Conservation (phyloP, 768 basidiomycete species). For the Pleurotus sapidus region DNA sequence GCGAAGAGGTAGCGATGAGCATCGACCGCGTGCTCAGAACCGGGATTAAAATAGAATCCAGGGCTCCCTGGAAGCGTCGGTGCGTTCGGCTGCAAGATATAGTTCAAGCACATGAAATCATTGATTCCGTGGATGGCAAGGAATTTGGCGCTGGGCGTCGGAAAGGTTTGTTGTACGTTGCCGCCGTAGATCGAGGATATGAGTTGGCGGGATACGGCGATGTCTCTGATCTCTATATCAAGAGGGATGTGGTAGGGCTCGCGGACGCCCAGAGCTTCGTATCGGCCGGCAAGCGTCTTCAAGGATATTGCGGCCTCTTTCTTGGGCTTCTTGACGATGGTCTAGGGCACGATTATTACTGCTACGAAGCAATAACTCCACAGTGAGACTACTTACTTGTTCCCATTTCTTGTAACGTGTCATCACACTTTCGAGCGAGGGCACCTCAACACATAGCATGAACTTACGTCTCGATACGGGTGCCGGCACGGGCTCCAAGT, state of each 20-base stretch:
- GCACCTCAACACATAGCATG: neutral
- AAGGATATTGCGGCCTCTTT: neutral
- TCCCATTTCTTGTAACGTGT: neutral
- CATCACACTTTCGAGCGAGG: neutral
- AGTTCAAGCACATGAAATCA: constrained; percentile 32
- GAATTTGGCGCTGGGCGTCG: constrained; percentile 15
- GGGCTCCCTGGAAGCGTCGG: constrained; percentile 31
- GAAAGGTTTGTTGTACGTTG: constrained; percentile 24
- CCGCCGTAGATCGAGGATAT: constrained; percentile 33
- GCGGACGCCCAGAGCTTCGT: constrained; percentile 18
- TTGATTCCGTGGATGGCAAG: constrained; percentile 23
- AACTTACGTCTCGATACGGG: neutral
- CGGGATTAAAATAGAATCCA: constrained; percentile 23
- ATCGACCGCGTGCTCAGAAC: neutral
- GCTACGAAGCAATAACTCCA: neutral
- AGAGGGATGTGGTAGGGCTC: constrained; percentile 22
- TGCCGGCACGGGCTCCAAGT: neutral
- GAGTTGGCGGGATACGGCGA: constrained; percentile 24
- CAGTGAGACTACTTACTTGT: neutral
- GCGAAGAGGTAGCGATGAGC: neutral
- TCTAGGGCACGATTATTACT: constrained; percentile 7
- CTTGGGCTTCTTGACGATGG: constrained; percentile 16
- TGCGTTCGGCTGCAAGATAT: constrained; percentile 29
- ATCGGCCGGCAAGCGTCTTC: constrained; percentile 9
- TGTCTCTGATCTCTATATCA: constrained; percentile 19